Evolutionary conservation across 2,329 filamentous ascomycete genomes (phyloP).

Genomic region (Aspergillus sp.): DNA sequence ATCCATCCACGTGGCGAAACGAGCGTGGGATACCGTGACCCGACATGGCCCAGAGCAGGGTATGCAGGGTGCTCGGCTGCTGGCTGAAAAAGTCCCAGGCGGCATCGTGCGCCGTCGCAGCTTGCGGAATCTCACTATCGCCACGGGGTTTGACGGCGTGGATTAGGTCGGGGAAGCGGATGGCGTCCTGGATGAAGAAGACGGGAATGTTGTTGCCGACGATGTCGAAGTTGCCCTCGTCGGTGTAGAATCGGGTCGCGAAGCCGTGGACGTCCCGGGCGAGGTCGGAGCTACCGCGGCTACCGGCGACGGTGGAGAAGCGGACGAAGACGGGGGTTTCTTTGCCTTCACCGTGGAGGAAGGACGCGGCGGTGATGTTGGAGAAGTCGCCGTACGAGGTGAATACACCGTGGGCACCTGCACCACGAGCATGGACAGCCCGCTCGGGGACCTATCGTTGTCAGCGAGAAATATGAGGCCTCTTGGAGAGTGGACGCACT

Average conservation of each 20-base stretch:
- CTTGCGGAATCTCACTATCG: constrained; percentile 56
- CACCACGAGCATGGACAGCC: constrained; percentile 71
- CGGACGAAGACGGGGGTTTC: constrained; percentile 69
- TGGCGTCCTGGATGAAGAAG: constrained; percentile 51
- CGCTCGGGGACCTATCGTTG: constrained; percentile 60
- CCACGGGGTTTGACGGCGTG: constrained; percentile 49
- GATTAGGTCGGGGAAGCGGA: constrained; percentile 48
- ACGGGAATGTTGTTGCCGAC: constrained; percentile 48
- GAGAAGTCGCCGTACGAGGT: constrained; percentile 68
- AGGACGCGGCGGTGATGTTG: constrained; percentile 71
- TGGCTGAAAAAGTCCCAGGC: constrained; percentile 54
- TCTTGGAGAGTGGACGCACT: constrained; percentile 45
- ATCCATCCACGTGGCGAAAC: constrained; percentile 45
- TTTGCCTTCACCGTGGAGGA: constrained; percentile 62
- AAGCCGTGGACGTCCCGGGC: constrained; percentile 76
- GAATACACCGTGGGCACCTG: constrained; percentile 71
- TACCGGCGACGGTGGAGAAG: constrained; percentile 75
- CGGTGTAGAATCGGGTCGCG: constrained; percentile 70
- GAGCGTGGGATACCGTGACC: constrained; percentile 48
- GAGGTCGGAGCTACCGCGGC: constrained; percentile 70
- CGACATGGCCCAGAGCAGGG: constrained; percentile 47
- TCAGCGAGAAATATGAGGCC: neutral
- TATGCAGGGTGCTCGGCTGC: constrained; percentile 54
- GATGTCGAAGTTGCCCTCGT: constrained; percentile 68
- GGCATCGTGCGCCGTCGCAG: constrained; percentile 53